Percentiles rank a stretch among this genome's conserved stretches.
These are phyloP conservation scores for Colletotrichum sp. DNA, from an alignment of 2,329 filamentous ascomycete species.

Conservation along the genomic window DNA sequence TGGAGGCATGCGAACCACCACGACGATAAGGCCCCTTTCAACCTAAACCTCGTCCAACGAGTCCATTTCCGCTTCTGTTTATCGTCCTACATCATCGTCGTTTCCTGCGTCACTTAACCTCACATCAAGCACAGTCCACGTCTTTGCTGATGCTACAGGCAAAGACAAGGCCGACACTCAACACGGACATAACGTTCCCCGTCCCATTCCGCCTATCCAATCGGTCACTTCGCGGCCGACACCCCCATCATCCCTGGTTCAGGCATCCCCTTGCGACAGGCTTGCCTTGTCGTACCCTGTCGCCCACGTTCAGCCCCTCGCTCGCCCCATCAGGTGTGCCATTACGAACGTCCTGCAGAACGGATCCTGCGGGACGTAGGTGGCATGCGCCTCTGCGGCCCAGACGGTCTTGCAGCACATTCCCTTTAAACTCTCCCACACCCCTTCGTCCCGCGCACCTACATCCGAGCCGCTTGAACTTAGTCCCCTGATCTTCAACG, in stretches of 20 bases:
- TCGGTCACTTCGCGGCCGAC: neutral
- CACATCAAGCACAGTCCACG: neutral
- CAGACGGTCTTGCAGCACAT: neutral
- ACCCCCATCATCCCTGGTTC: neutral
- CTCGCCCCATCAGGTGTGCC: neutral
- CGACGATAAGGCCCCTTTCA: neutral
- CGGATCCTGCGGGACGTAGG: neutral
- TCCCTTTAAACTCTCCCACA: conserved; percentile 2
- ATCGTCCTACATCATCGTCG: neutral
- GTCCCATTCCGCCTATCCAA: neutral
- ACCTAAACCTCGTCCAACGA: neutral
- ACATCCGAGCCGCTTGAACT: neutral
- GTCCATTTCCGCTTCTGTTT: neutral
- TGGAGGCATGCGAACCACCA: neutral
- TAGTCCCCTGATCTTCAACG: neutral
- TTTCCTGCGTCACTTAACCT: neutral
- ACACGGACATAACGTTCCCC: neutral
- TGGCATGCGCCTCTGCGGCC: conserved; percentile 3
- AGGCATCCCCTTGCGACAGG: conserved; percentile 7
- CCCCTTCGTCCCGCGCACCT: neutral
- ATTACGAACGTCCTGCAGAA: conserved; percentile 3
- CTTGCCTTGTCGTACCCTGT: conserved; percentile 4
- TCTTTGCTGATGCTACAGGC: neutral
- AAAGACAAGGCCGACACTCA: neutral
- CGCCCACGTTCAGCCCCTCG: conserved; percentile 9